Evolutionary conservation across 169 alveolate species (phyloP).

Genomic region (Eimeria necatrix): DNA sequence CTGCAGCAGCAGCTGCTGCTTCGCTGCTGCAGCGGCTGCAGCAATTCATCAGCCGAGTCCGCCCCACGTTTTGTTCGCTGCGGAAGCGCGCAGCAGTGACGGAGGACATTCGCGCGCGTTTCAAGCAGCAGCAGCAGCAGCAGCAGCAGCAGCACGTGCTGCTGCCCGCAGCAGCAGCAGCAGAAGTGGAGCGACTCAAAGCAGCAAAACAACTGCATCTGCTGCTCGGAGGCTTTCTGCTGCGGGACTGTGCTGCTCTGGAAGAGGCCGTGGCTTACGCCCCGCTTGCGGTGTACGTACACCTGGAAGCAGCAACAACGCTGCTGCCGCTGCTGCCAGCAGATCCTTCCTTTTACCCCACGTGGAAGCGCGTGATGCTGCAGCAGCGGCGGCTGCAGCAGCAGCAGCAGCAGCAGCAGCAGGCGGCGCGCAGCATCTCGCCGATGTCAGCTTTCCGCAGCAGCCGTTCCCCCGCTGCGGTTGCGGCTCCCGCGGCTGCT

Average conservation of each 20-base stretch:
- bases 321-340: constrained; percentile 52
- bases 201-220: constrained; percentile 8
- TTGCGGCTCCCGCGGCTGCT: not conserved
- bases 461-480: not conserved
- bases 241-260: constrained; percentile 72
- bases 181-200: constrained; percentile 20
- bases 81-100: constrained; percentile 16
- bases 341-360: constrained; percentile 48
- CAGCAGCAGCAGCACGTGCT: constrained; percentile 46
- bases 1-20: not conserved
- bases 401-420: constrained; percentile 4
- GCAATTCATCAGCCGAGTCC: not conserved
- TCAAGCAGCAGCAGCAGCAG: constrained; percentile 55
- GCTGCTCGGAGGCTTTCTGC: constrained; percentile 52
- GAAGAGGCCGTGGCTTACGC: constrained; percentile 81
- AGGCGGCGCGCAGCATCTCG: not conserved
- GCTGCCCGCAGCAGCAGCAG: constrained; percentile 54
- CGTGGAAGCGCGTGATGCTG: constrained; percentile 63
- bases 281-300: constrained; percentile 80
- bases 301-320: constrained; percentile 40
- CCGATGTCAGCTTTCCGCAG: too few species aligned
- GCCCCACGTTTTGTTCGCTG: not conserved
- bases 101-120: constrained; percentile 13
- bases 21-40: constrained; percentile 21
- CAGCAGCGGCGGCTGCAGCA: constrained; percentile 57